Percentiles rank a stretch among this genome's conserved stretches.
Conservation (phyloP, 2,329 filamentous ascomycete species). For the Aspergillus japonicus region DNA sequence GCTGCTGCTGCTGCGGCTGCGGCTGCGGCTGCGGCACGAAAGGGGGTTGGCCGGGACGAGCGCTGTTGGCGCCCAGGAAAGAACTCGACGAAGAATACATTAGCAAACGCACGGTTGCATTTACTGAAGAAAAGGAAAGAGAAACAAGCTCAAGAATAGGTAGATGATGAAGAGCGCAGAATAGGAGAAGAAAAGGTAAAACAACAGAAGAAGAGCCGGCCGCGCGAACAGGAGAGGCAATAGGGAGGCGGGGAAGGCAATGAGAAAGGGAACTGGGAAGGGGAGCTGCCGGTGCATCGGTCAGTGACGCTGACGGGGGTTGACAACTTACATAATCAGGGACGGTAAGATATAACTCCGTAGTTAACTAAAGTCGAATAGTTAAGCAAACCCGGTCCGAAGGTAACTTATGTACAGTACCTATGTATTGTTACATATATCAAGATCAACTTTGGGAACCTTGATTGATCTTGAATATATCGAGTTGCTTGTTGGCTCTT, state of each 20-base stretch:
- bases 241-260: not conserved
- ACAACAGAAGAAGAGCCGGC: not conserved
- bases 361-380: too few relatives aligned
- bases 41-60: slow-evolving; percentile 65
- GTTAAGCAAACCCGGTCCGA: too few relatives aligned
- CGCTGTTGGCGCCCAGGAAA: slow-evolving; percentile 75
- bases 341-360: too few relatives aligned
- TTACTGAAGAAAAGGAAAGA: not conserved
- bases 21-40: slow-evolving; percentile 36
- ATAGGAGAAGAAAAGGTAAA: slow-evolving; percentile 17
- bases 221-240: slow-evolving; percentile 12
- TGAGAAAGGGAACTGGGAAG: not conserved
- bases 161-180: slow-evolving; percentile 19
- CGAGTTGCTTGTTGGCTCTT: too few relatives aligned
- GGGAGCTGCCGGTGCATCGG: not conserved
- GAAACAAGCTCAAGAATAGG: not conserved
- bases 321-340: not conserved
- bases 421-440: too few relatives aligned
- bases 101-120: slow-evolving; percentile 32
- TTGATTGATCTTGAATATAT: too few relatives aligned
- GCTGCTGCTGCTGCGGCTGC: too few relatives aligned
- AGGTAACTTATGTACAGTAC: too few relatives aligned
- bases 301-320: not conserved
- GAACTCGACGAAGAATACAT: slow-evolving; percentile 93
- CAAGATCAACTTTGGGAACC: too few relatives aligned